Evolutionary conservation across 352 stramenopile genomes (phyloP).

Genomic region (Globisporangium mamillatum): DNA sequence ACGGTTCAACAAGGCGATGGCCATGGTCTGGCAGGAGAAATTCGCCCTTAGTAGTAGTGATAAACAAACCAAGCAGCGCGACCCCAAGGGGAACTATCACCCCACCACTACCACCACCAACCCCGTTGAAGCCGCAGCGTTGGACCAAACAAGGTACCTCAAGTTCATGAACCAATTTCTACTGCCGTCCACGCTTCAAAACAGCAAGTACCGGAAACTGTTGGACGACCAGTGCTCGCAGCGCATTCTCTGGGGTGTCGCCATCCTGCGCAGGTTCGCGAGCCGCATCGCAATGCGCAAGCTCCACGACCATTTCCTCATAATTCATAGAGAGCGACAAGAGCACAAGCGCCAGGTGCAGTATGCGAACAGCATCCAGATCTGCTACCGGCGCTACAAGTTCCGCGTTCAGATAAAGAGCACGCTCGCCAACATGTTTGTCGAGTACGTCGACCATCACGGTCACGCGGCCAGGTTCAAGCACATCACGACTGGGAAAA

Average conservation of each 20-base stretch:
- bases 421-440: conserved; percentile 52
- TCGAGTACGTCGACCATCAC: conserved; percentile 56
- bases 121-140: conserved; percentile 2
- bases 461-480: conserved; percentile 39
- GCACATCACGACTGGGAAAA: conserved; percentile 37
- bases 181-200: conserved; percentile 51
- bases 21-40: conserved; percentile 59
- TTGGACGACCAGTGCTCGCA: conserved; percentile 34
- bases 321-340: conserved; percentile 34
- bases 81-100: neutral
- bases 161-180: conserved; percentile 69
- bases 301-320: conserved; percentile 44
- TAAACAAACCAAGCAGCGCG: neutral
- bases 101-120: neutral
- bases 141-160: conserved; percentile 39
- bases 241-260: conserved; percentile 48
- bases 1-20: conserved; percentile 62
- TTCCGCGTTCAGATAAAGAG: conserved; percentile 43
- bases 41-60: conserved; percentile 20
- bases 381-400: conserved; percentile 45
- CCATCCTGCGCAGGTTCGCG: conserved; percentile 44
- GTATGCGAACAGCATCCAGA: conserved; percentile 35
- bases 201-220: conserved; percentile 53
- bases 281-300: conserved; percentile 32
- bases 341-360: conserved; percentile 25